Evolutionary conservation across 2,329 filamentous ascomycete species (phyloP), one percentile per base, ranked within the genome.

Genomic region (Arthrobotrys iridis): DNA sequence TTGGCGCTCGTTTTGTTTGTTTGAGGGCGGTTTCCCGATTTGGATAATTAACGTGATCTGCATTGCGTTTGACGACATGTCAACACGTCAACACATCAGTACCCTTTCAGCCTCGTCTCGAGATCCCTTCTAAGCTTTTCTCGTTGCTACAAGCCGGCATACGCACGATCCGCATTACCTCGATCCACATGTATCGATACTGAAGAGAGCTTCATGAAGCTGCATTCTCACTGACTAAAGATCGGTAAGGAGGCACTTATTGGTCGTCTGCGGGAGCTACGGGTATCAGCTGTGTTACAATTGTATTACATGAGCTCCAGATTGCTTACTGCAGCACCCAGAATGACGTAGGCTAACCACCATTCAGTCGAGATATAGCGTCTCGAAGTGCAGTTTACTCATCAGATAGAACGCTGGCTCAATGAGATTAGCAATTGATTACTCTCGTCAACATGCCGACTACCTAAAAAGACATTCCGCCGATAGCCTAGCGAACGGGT

Each of bases 361-460:
- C 40, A 66, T 13, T n/a, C n/a, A 45, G 22, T 35, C 11, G 15
- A 48, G 22, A n/a, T 20, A 50, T 41, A 26, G 24, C 20, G 30
- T 18, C 18, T 35, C 11, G 30, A 13, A 15, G n/a, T 20, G 43
- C 35, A 24, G 70, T 74, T 74, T 74, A 74, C 70, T 74, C 70
- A 74, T 74, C 70, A 74, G 28, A 62, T 46, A 30, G 22, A 8
- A 10, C 18, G 1, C 28, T 48, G 26, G 20, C 10, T 52, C 8
- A 28, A 30, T 3, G 40, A 41, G 68, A 64, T 74, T 63, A 74
- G 40, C 55, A 74, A 74, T 67, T 50, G 70, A 74, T 67, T 74
- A 74, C 60, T 66, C 52, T 74, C 70, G 70, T 74, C 62, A 74
- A 74, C 62, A 62, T 62, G 70, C 70, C 70, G 70, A 74, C n/a